phyloP scores from a whole-genome alignment of 192 early-diverging fungal genomes.

The Spizellomyces sp. region DNA sequence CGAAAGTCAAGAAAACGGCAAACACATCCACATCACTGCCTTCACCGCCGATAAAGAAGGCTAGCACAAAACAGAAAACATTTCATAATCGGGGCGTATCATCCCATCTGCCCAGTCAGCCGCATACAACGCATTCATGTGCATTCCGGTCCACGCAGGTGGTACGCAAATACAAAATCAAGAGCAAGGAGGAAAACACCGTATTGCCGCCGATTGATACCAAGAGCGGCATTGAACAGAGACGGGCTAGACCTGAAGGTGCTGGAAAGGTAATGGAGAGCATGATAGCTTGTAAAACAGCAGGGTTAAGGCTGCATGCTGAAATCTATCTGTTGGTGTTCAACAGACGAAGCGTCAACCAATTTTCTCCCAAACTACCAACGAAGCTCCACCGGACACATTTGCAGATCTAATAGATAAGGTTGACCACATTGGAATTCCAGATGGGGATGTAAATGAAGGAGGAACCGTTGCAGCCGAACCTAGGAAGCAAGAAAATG shows the following conservation, averaged over 20 bases:
- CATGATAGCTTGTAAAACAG: neutral
- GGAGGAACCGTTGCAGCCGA: too few relatives aligned
- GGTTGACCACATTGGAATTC: too few relatives aligned
- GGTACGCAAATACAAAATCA: neutral
- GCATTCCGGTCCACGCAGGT: too few relatives aligned
- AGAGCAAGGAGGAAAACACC: neutral
- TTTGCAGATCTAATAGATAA: too few relatives aligned
- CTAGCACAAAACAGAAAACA: neutral
- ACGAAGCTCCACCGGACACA: too few relatives aligned
- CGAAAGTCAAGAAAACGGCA: neutral
- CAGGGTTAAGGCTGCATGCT: neutral
- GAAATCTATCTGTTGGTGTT: too few relatives aligned
- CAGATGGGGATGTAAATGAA: too few relatives aligned
- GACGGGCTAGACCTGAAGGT: neutral
- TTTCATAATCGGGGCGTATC: neutral
- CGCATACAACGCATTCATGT: too few relatives aligned
- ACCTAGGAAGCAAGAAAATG: too few relatives aligned
- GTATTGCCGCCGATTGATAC: neutral
- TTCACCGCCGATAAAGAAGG: neutral
- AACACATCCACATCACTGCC: neutral
- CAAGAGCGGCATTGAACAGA: neutral
- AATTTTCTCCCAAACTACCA: too few relatives aligned
- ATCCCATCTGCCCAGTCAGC: neutral
- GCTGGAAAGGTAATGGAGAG: conserved; percentile 1
- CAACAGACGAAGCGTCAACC: too few relatives aligned